These are phyloP conservation scores for Penicillium atrosanguineum DNA, from an alignment of 495 filamentous ascomycete species.

Conservation along the genomic window DNA sequence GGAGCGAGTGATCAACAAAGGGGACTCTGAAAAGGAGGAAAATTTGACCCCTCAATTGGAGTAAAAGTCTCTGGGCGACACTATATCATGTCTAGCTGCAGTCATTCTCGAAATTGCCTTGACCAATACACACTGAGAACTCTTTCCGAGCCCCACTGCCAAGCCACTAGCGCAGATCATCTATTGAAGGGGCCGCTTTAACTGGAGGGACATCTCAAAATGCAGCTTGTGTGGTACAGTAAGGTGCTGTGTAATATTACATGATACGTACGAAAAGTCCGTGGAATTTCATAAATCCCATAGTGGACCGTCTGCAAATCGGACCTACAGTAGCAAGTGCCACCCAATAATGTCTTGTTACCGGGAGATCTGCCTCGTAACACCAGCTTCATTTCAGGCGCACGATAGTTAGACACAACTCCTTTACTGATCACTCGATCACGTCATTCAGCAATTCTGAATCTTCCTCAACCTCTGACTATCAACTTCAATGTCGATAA, in stretches of 20 bases:
- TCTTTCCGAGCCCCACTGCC: background rate
- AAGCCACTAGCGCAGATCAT: background rate
- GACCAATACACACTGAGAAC: background rate
- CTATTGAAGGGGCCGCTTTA: background rate
- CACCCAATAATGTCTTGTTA: background rate
- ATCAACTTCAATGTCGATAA: too few relatives aligned
- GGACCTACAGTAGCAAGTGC: too few relatives aligned
- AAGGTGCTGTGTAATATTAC: too few relatives aligned
- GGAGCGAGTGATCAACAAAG: constrained; percentile 1
- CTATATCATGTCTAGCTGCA: background rate
- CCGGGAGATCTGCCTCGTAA: too few relatives aligned
- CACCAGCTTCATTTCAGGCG: too few relatives aligned
- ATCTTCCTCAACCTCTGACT: too few relatives aligned
- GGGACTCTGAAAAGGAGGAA: background rate
- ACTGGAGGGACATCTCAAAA: background rate
- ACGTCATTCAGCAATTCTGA: too few relatives aligned
- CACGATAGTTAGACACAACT: background rate
- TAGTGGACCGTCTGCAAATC: background rate
- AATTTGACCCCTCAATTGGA: background rate
- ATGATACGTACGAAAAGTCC: too few relatives aligned
- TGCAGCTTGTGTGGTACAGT: background rate
- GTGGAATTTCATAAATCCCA: too few relatives aligned
- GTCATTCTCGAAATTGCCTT: background rate
- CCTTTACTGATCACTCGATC: too few relatives aligned
- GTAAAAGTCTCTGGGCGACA: background rate